phyloP scores from a whole-genome alignment of 2,329 filamentous ascomycete species.

The Penicillium sp. region DNA sequence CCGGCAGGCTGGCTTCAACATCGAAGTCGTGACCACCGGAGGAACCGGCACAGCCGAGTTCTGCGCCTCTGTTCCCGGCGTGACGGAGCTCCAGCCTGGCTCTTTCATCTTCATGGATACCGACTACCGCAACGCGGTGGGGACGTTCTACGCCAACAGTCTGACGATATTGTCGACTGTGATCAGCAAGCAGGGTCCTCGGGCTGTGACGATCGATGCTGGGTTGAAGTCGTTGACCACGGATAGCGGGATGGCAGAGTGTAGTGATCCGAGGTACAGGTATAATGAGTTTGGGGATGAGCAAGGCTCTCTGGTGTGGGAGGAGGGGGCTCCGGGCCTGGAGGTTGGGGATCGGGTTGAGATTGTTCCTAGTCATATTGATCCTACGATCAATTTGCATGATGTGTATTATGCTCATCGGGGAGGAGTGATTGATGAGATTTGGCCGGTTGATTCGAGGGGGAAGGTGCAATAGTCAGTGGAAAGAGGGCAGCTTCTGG shows the following conservation, averaged over 20 bases:
- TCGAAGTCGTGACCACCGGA: slow-evolving; percentile 55
- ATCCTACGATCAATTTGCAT: slow-evolving; percentile 57
- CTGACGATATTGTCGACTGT: slow-evolving; percentile 54
- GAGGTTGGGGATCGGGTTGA: slow-evolving; percentile 52
- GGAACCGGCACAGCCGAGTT: slow-evolving; percentile 58
- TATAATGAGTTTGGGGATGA: slow-evolving; percentile 54
- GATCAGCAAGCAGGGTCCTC: slow-evolving; percentile 50
- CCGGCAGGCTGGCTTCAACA: slow-evolving; percentile 46
- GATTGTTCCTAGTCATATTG: slow-evolving; percentile 59
- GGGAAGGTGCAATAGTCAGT: slow-evolving; percentile 53
- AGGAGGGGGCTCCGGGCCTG: slow-evolving; percentile 42
- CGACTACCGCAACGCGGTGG: slow-evolving; percentile 57
- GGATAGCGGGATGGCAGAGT: slow-evolving; percentile 55
- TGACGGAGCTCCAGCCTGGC: slow-evolving; percentile 58
- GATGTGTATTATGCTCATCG: slow-evolving; percentile 55
- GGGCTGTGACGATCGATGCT: slow-evolving; percentile 52
- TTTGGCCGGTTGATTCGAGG: slow-evolving; percentile 55
- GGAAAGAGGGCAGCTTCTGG: background rate
- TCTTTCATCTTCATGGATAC: slow-evolving; percentile 62
- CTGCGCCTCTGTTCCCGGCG: slow-evolving; percentile 52
- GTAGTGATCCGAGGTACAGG: slow-evolving; percentile 46
- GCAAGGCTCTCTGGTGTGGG: slow-evolving; percentile 53
- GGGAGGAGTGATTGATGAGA: slow-evolving; percentile 52
- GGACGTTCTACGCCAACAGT: slow-evolving; percentile 52
- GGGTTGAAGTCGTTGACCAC: slow-evolving; percentile 56